phyloP scores from a whole-genome alignment of 495 filamentous ascomycete genomes.

The Hapsidospora chrysogenum region DNA sequence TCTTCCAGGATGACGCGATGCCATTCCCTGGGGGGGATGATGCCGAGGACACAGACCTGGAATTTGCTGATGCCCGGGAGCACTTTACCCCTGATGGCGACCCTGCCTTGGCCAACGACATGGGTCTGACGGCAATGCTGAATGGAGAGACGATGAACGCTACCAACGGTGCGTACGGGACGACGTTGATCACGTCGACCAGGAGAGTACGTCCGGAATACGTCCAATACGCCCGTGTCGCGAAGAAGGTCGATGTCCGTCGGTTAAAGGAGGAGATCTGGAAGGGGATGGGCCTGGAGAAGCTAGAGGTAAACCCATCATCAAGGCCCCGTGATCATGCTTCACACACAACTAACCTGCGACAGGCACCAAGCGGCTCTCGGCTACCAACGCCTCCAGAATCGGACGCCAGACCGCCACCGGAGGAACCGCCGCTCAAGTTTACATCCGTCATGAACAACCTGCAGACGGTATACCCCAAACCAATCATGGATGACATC shows the following conservation, averaged over 20 bases:
- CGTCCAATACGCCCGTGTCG: slow-evolving; percentile 86
- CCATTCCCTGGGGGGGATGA: slow-evolving; percentile 52
- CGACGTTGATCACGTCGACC: slow-evolving; percentile 81
- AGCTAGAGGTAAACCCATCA: slow-evolving; percentile 8
- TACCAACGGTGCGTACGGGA: slow-evolving; percentile 56
- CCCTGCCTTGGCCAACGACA: slow-evolving; percentile 12
- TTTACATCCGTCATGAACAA: slow-evolving; percentile 87
- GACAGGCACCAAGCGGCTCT: slow-evolving; percentile 5
- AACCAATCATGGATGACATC: slow-evolving; percentile 76
- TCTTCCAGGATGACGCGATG: slow-evolving; percentile 92
- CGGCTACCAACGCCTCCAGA: slow-evolving; percentile 15
- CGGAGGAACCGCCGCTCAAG: slow-evolving; percentile 34
- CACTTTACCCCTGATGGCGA: slow-evolving; percentile 60
- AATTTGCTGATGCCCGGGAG: slow-evolving; percentile 84
- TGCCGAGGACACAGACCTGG: slow-evolving; percentile 59
- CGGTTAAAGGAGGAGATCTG: slow-evolving; percentile 92
- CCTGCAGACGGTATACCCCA: slow-evolving; percentile 70
- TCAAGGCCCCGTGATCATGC: too few relatives aligned
- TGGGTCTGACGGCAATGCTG: slow-evolving; percentile 29
- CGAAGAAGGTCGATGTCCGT: slow-evolving; percentile 97
- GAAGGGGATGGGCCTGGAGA: slow-evolving; percentile 63
- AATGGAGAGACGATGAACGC: slow-evolving; percentile 32
- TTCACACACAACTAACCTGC: background rate
- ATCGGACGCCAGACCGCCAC: slow-evolving; percentile 4
- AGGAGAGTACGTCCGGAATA: slow-evolving; percentile 79